phyloP scores from a whole-genome alignment of 176 grass and related monocot genomes.

The Chloris gayana region DNA sequence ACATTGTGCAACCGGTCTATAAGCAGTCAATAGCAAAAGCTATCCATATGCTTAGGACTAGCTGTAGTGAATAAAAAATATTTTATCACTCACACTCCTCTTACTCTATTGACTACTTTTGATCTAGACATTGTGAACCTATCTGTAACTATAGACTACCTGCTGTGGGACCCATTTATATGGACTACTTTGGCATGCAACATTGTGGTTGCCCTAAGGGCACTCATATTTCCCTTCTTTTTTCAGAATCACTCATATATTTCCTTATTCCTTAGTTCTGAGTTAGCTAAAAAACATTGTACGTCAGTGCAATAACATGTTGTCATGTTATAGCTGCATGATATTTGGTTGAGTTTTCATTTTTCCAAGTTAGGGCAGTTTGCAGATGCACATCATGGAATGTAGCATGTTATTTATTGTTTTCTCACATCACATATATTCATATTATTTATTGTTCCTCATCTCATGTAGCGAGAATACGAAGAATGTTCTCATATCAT shows the following conservation, averaged over 20 bases:
- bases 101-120: too few species aligned
- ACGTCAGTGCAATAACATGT: background rate
- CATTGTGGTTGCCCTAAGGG: too few species aligned
- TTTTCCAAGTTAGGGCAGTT: background rate
- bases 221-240: background rate
- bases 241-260: background rate
- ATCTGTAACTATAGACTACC: too few species aligned
- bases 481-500: slow-evolving; percentile 83
- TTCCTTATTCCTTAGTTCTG: slow-evolving; percentile 32
- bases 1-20: too few species aligned
- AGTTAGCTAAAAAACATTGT: slow-evolving; percentile 8
- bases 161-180: too few species aligned
- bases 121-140: too few species aligned
- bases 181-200: too few species aligned
- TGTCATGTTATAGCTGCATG: slow-evolving; percentile 10
- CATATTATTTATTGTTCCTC: slow-evolving; percentile 35
- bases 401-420: slow-evolving; percentile 30
- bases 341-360: background rate
- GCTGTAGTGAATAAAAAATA: too few species aligned
- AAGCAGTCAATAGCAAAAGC: too few species aligned
- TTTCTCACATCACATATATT: slow-evolving; percentile 19
- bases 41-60: too few species aligned
- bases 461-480: slow-evolving; percentile 79
- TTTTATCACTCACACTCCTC: too few species aligned
- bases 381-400: slow-evolving; percentile 15